Evolutionary conservation across 192 early-diverging fungal genomes (phyloP), one percentile per base, ranked within the genome.

Genomic region (Chytriomyces sp.): DNA sequence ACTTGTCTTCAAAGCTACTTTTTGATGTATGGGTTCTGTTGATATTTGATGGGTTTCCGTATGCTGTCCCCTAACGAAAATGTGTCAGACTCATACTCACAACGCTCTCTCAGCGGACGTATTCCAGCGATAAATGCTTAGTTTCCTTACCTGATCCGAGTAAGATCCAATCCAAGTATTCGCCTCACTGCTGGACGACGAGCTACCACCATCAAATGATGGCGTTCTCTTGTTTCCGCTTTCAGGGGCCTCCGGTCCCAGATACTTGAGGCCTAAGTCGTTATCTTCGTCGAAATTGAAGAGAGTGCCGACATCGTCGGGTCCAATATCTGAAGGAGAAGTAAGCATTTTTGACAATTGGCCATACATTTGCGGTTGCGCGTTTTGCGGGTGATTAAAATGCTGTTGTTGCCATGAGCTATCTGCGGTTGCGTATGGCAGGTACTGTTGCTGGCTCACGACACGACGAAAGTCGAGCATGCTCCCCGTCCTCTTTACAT

Each of bases 201-300:
- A 4, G 40, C 63, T 64, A 4, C n/a, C n/a, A 14, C 66, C 66
- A 56, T 68, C 66, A n/a, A 68, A 56, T 14, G 66, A 68, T 6
- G 49, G 40, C 0, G 66, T 55, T 30, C 66, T 49, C 30, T 55
- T 55, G 22, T 56, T 37, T 2, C 17, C 19, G 5, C 7, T 26
- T 19, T 62, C 60, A 44, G 52, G 22, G 52, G 12, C 8, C 38
- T 19, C 39, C 7, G 39, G 7, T 8, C 2, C 44, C 52, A 49
- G 22, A 2, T 39, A 33, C 26, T 17, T 36, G 8, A 32, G 32
- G 7, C 12, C n/a, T 19, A 49, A 6, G 12, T 64, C 37, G 25
- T 40, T 36, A 30, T 68, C 66, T 28, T 68, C 66, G 34, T 68
- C 66, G 32, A 68, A 68, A 55, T 56, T 56, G 22, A 68, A 68